These are phyloP conservation scores for Ichthyophthirius multifiliis DNA, from an alignment of 169 alveolate species.

Conservation along the genomic window DNA sequence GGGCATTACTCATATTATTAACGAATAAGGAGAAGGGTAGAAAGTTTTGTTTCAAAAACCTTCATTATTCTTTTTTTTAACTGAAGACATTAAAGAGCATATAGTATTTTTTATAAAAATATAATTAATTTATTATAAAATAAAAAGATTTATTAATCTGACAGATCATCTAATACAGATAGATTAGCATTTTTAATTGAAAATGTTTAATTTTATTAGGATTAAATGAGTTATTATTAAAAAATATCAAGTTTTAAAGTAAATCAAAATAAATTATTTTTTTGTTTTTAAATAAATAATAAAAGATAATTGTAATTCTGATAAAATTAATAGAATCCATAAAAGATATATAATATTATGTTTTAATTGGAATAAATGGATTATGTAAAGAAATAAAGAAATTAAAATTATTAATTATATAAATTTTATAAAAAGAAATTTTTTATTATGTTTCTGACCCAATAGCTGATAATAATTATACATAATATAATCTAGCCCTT, in stretches of 20 bases:
- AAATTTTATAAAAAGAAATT: background rate
- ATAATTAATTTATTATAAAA: background rate
- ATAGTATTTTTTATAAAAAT: background rate
- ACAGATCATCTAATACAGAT: slow-evolving; percentile 11
- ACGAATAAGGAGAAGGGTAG: background rate
- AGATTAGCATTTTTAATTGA: background rate
- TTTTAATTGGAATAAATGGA: background rate
- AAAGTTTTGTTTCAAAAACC: slow-evolving; percentile 6
- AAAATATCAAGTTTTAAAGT: background rate
- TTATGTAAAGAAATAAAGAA: slow-evolving; percentile 5
- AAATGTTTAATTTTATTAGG: background rate
- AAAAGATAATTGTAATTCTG: background rate
- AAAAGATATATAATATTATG: too few species aligned
- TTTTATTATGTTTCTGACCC: background rate
- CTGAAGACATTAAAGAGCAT: background rate
- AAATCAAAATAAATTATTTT: background rate
- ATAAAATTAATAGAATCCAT: too few species aligned
- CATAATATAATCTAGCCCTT: background rate
- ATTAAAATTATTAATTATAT: background rate
- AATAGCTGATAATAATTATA: background rate
- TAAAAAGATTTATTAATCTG: slow-evolving; percentile 6
- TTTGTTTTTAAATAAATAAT: background rate
- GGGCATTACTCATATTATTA: background rate
- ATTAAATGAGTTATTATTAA: background rate
- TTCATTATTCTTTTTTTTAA: background rate